Evolutionary conservation across 108 stramenopile genomes (phyloP).

Genomic region (Mayamaea pseudoterrestris): DNA sequence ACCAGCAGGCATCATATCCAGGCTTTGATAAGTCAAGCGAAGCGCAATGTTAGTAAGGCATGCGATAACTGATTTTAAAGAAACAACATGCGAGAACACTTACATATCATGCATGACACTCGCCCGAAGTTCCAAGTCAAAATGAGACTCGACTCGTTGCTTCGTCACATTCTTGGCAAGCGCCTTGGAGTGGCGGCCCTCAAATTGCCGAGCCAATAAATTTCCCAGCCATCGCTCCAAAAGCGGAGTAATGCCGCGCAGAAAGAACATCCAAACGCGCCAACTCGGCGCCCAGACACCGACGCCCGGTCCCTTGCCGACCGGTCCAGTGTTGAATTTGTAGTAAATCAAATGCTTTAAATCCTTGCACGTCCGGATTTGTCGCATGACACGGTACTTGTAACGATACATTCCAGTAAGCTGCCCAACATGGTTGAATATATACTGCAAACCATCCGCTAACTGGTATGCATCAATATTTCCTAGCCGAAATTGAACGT

Average conservation of each 20-base stretch:
- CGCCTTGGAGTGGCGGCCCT: slow-evolving; percentile 93
- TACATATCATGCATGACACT: slow-evolving; percentile 99
- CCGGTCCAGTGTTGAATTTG: slow-evolving; percentile 99
- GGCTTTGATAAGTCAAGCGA: too few species aligned
- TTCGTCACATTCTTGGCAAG: slow-evolving; percentile 98
- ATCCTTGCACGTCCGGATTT: slow-evolving; percentile 98
- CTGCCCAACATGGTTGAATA: slow-evolving; percentile 99
- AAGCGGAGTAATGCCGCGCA: slow-evolving; percentile 93
- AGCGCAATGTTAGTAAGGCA: too few species aligned
- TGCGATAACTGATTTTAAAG: too few species aligned
- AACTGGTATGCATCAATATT: slow-evolving; percentile 99
- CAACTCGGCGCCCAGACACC: slow-evolving; percentile 99
- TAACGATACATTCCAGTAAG: slow-evolving; percentile 99
- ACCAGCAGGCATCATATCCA: slow-evolving; percentile 99
- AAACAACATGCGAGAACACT: too few species aligned
- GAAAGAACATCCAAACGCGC: slow-evolving; percentile 99
- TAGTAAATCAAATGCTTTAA: slow-evolving; percentile 99
- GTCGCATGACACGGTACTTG: slow-evolving; percentile 99
- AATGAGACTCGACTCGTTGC: slow-evolving; percentile 98
- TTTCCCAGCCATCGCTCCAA: slow-evolving; percentile 98
- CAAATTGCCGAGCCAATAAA: slow-evolving; percentile 96
- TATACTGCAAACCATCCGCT: slow-evolving; percentile 98
- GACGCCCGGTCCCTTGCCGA: slow-evolving; percentile 98
- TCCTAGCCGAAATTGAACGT: slow-evolving; percentile 96
- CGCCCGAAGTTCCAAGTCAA: slow-evolving; percentile 97